Evolutionary conservation across 345 rosid species (phyloP).

Genomic region (Populus davidiana): DNA sequence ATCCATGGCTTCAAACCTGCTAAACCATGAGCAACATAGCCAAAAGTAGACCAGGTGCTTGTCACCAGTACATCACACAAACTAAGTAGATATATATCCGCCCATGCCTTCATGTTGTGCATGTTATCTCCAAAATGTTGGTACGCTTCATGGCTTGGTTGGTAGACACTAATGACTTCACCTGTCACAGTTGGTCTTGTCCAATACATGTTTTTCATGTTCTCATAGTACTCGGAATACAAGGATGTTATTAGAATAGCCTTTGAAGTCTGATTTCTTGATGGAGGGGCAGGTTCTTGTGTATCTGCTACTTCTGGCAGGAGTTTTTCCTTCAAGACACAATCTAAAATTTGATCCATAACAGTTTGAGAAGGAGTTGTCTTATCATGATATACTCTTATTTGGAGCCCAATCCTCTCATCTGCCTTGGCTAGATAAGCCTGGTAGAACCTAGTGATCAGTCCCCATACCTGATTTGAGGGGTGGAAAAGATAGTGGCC

Average conservation of each 20-base stretch:
- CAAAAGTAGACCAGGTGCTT: conserved; percentile 25
- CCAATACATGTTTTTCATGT: conserved; percentile 10
- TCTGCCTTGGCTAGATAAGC: conserved; percentile 22
- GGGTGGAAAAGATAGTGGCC: conserved; percentile 29
- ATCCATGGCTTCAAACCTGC: conserved; percentile 21
- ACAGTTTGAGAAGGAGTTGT: not conserved
- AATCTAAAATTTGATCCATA: conserved; percentile 12
- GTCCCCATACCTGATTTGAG: conserved; percentile 24
- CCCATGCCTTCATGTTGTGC: conserved; percentile 29
- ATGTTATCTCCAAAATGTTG: conserved; percentile 12
- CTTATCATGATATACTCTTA: conserved; percentile 13
- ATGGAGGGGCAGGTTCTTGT: not conserved
- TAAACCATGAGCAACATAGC: conserved; percentile 26
- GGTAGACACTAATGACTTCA: conserved; percentile 17
- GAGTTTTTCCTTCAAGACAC: conserved; percentile 14
- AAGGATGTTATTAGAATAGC: conserved; percentile 23
- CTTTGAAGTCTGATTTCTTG: conserved; percentile 5
- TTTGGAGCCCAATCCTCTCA: conserved; percentile 22
- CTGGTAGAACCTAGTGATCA: conserved; percentile 21
- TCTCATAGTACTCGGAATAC: not conserved
- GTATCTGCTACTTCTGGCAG: conserved; percentile 7
- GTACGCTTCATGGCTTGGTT: conserved; percentile 21
- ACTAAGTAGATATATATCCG: conserved; percentile 30
- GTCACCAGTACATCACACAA: conserved; percentile 25
- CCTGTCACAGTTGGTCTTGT: conserved; percentile 5